Percentiles rank a stretch among this genome's conserved stretches.
phyloP scores from a whole-genome alignment of 2,329 filamentous ascomycete genomes.

The Botryosphaeria dothidea region DNA sequence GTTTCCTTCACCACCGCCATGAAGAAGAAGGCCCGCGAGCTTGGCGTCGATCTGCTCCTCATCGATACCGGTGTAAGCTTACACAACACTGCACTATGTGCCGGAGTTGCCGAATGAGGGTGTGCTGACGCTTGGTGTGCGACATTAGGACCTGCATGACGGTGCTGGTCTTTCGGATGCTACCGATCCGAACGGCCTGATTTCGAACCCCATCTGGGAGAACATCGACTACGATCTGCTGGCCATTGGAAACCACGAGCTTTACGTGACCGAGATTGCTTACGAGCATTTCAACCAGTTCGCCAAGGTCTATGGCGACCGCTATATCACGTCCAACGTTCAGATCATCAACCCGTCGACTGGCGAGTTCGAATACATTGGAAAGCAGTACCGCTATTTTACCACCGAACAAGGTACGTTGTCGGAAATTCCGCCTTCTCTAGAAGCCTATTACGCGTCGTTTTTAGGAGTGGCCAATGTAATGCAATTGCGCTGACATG shows the following conservation, averaged over 20 bases:
- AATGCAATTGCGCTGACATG: neutral
- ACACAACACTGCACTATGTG: neutral
- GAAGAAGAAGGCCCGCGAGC: constrained; percentile 57
- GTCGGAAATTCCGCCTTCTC: neutral
- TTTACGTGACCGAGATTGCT: constrained; percentile 63
- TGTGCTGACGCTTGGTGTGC: neutral
- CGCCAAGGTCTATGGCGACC: constrained; percentile 57
- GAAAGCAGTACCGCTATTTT: constrained; percentile 52
- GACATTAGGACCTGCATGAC: constrained; percentile 61
- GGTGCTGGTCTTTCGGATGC: constrained; percentile 64
- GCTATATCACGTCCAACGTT: constrained; percentile 57
- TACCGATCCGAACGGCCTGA: constrained; percentile 57
- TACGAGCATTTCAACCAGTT: constrained; percentile 64
- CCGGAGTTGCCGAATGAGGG: no score
- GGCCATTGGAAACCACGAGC: constrained; percentile 64
- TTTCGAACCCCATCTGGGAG: constrained; percentile 56
- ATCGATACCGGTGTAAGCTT: constrained; percentile 56
- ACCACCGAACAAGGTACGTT: constrained; percentile 46
- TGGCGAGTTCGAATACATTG: constrained; percentile 48
- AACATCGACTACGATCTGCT: constrained; percentile 56
- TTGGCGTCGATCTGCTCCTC: constrained; percentile 61
- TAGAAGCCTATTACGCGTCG: neutral
- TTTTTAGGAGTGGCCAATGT: neutral
- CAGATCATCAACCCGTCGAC: constrained; percentile 49
- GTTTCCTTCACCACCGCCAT: constrained; percentile 62